Evolutionary conservation across 2,329 filamentous ascomycete genomes (phyloP).

Genomic region (Aspergillus floridensis): DNA sequence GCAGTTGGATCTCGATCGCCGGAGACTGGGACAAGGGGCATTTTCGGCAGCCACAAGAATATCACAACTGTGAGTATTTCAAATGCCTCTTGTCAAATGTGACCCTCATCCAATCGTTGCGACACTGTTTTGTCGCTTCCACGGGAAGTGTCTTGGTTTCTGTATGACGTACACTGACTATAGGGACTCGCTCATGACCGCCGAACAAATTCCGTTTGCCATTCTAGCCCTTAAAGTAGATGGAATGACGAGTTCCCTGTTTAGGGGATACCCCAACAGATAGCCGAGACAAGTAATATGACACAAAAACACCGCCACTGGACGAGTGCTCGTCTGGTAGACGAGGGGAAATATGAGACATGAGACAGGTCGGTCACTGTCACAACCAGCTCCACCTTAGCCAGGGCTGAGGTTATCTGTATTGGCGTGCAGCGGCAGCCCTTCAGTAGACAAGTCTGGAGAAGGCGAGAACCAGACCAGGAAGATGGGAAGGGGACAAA

Average conservation of each 20-base stretch:
- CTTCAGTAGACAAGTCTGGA: background rate
- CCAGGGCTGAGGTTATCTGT: conserved; percentile 8
- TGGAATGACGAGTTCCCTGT: no score
- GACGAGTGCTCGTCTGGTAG: background rate
- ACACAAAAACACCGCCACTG: background rate
- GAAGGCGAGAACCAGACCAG: background rate
- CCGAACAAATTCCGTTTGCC: no score
- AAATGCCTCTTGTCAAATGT: no score
- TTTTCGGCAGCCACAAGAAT: background rate
- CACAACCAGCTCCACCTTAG: background rate
- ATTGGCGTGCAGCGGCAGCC: background rate
- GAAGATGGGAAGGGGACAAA: background rate
- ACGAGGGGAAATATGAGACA: background rate
- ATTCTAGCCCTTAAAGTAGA: no score
- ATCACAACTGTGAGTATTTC: background rate
- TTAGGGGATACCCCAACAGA: no score
- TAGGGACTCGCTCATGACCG: no score
- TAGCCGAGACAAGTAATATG: background rate
- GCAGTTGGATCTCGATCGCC: conserved; percentile 3
- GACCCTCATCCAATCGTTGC: no score
- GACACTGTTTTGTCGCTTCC: no score
- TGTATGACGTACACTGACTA: no score
- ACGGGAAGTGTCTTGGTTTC: no score
- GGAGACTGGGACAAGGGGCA: conserved; percentile 7
- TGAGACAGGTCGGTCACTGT: background rate